phyloP scores from a whole-genome alignment of 805 yeast species.

The Saccharomycopsis capsularis region DNA sequence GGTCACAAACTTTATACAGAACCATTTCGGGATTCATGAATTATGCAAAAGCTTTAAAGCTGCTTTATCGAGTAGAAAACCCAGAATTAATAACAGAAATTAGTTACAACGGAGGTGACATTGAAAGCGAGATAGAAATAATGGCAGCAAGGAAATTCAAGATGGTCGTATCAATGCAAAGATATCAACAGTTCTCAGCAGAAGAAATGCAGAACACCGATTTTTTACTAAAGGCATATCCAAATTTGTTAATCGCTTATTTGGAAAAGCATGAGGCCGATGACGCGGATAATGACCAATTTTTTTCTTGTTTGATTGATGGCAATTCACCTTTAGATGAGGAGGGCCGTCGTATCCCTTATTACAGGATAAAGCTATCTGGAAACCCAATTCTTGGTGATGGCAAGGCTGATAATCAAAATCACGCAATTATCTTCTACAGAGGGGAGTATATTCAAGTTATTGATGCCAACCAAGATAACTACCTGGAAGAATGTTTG shows the following conservation, averaged over 20 bases:
- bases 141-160: constrained; percentile 83
- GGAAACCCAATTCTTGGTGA: constrained; percentile 86
- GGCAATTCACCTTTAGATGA: constrained; percentile 71
- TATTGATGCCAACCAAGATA: constrained; percentile 84
- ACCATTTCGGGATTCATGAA: constrained; percentile 99
- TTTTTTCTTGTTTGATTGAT: constrained; percentile 71
- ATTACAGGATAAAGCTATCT: constrained; percentile 68
- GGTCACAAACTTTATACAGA: constrained; percentile 94
- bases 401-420: constrained; percentile 84
- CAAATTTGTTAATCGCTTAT: constrained; percentile 84
- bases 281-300: constrained; percentile 64
- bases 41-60: constrained; percentile 91
- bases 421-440: constrained; percentile 70
- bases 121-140: constrained; percentile 34
- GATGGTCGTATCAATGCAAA: constrained; percentile 80
- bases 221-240: constrained; percentile 73
- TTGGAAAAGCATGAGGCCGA: constrained; percentile 79
- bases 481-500: constrained; percentile 77
- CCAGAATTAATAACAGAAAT: constrained; percentile 96
- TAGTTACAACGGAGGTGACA: constrained; percentile 64
- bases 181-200: constrained; percentile 61
- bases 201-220: constrained; percentile 79
- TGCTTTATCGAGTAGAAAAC: constrained; percentile 89
- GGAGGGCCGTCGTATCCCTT: constrained; percentile 69
- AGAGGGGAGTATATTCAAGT: constrained; percentile 82